Percentiles rank a stretch among this genome's conserved stretches.
These are phyloP conservation scores for Trichoderma parareesei DNA, from an alignment of 495 filamentous ascomycete species.

Conservation along the genomic window DNA sequence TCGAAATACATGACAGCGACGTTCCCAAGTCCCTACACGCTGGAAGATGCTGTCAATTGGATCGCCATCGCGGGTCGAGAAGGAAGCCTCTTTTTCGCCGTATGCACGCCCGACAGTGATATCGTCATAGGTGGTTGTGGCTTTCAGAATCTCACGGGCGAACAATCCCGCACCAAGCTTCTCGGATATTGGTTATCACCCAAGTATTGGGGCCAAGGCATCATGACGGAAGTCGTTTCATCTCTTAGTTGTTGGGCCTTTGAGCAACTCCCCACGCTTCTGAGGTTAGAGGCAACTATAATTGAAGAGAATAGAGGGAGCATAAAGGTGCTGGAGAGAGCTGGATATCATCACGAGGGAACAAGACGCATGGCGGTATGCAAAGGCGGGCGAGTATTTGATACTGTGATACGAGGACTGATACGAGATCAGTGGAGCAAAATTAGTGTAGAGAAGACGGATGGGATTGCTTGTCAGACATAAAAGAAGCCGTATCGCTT, in stretches of 20 bases:
- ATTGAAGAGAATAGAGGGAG: not conserved
- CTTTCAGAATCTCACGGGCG: not conserved
- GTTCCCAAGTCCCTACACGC: not conserved
- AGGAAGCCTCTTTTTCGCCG: not conserved
- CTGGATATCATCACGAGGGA: not conserved
- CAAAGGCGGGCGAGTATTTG: not conserved
- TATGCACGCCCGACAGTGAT: not conserved
- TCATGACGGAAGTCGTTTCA: not conserved
- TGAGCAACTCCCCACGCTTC: not conserved
- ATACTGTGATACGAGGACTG: not conserved
- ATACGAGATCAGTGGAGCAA: not conserved
- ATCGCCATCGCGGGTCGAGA: not conserved
- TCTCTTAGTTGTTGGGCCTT: not conserved
- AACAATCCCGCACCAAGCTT: not conserved
- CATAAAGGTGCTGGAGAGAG: not conserved
- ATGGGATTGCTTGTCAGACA: no score
- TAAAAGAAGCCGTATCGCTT: not conserved
- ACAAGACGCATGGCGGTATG: not conserved
- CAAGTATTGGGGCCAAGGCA: not conserved
- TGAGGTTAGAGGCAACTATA: not conserved
- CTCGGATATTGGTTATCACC: not conserved
- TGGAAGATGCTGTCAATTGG: not conserved
- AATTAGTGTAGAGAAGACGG: not conserved
- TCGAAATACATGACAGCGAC: not conserved
- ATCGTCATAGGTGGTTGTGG: not conserved